A percentile compares a stretch with the other conserved stretches of the same genome.
phyloP scores from a whole-genome alignment of 257 asterid species.

The Solanum sejunctum region DNA sequence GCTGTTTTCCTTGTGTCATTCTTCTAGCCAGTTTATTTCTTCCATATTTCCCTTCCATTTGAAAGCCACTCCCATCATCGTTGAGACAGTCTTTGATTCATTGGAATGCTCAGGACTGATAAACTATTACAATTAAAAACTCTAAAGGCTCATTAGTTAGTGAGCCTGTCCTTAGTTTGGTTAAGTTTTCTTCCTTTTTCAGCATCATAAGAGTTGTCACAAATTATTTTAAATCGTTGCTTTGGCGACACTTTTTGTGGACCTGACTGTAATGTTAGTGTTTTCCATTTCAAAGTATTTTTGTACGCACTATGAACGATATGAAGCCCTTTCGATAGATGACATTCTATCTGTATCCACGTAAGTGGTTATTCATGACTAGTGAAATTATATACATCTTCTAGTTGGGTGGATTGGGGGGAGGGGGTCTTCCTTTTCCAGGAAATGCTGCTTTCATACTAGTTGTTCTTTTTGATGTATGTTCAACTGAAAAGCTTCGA shows the following conservation, averaged over 20 bases:
- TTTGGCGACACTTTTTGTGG: neutral
- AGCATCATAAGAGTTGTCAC: neutral
- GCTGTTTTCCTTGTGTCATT: neutral
- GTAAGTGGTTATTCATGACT: neutral
- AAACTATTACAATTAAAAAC: neutral
- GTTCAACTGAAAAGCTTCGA: neutral
- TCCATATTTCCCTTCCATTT: neutral
- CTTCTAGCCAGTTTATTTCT: neutral
- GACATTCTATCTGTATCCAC: neutral
- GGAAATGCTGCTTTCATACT: neutral
- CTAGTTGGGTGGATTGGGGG: neutral
- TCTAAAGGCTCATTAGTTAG: neutral
- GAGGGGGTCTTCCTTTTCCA: neutral
- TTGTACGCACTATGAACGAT: neutral
- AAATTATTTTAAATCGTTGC: neutral
- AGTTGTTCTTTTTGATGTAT: neutral
- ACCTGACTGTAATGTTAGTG: neutral
- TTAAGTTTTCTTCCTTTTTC: neutral
- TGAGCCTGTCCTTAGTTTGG: neutral
- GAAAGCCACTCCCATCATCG: neutral
- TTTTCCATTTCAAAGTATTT: neutral
- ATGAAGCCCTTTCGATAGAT: neutral
- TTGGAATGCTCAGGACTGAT: neutral
- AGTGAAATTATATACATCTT: neutral
- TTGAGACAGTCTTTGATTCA: neutral